phyloP scores from a whole-genome alignment of 1,284 basidiomycete genomes.

The Retiboletus flavoniger region DNA sequence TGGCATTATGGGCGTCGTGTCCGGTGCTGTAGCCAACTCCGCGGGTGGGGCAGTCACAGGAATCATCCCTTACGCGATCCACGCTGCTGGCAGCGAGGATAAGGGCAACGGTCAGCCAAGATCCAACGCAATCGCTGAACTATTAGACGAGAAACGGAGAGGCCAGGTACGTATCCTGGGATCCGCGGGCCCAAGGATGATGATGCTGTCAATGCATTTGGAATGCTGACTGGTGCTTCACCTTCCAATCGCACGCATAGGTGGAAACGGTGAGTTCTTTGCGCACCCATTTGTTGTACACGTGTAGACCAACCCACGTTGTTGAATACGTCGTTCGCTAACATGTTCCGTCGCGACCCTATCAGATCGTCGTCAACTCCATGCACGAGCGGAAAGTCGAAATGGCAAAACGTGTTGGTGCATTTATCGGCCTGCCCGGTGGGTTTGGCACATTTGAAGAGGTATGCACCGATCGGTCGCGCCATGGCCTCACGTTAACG shows the following conservation, averaged over 20 bases:
- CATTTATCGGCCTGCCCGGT: conserved; percentile 86
- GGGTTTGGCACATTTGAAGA: conserved; percentile 94
- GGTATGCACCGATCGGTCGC: conserved; percentile 39
- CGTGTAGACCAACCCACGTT: conserved; percentile 5
- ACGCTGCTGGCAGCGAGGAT: conserved; percentile 59
- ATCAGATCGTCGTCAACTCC: conserved; percentile 69
- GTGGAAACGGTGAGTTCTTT: conserved; percentile 48
- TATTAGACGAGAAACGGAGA: conserved; percentile 41
- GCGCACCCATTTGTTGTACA: conserved; percentile 3
- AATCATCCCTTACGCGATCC: conserved; percentile 77
- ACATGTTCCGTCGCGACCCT: conserved; percentile 2
- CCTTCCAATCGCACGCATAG: conserved; percentile 30
- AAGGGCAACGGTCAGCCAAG: conserved; percentile 36
- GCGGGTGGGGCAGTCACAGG: conserved; percentile 79
- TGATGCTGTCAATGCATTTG: neutral
- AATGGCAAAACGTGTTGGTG: conserved; percentile 79
- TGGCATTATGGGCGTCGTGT: conserved; percentile 88
- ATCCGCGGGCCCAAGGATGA: neutral
- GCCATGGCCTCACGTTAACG: conserved; percentile 3
- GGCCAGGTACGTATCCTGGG: conserved; percentile 40
- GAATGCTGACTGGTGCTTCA: conserved; percentile 13
- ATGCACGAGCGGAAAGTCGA: conserved; percentile 93
- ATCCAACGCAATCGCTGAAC: conserved; percentile 31
- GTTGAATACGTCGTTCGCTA: conserved; percentile 4
- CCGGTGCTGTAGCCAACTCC: conserved; percentile 59